Evolutionary conservation across 306 rosid species (phyloP).

Genomic region (Castanopsis chinensis): DNA sequence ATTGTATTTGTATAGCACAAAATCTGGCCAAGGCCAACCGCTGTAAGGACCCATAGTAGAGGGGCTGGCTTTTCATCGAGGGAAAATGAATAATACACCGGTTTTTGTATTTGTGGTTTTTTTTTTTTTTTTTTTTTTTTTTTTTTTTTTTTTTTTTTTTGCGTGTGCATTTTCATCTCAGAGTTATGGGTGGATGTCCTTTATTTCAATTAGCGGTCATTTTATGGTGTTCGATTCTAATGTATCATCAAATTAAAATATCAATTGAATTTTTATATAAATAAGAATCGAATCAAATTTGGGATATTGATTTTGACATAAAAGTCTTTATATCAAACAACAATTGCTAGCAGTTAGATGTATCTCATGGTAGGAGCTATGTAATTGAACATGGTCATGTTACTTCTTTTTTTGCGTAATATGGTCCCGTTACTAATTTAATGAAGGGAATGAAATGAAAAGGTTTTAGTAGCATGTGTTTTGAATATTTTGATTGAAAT

Average conservation of each 20-base stretch:
- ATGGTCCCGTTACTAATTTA: neutral
- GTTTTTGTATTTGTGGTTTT: neutral
- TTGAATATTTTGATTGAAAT: neutral
- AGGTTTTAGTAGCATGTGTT: neutral
- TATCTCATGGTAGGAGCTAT: no score
- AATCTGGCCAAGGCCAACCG: neutral
- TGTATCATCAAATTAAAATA: no score
- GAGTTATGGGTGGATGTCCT: neutral
- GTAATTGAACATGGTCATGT: no score
- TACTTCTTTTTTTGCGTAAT: no score
- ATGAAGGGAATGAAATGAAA: neutral
- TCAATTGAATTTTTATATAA: accelerated
- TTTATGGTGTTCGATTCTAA: accelerated
- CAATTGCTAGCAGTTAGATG: no score
- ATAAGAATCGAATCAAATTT: no score
- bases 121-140: neutral
- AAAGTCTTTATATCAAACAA: no score
- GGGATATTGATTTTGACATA: accelerated
- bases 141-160: neutral
- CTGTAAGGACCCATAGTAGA: neutral
- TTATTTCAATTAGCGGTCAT: neutral
- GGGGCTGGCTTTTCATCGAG: neutral
- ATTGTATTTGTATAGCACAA: no score
- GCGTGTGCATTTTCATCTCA: neutral
- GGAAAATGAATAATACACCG: neutral